Evolutionary conservation across 345 rosid genomes (phyloP).

Genomic region (Arabis alpina): DNA sequence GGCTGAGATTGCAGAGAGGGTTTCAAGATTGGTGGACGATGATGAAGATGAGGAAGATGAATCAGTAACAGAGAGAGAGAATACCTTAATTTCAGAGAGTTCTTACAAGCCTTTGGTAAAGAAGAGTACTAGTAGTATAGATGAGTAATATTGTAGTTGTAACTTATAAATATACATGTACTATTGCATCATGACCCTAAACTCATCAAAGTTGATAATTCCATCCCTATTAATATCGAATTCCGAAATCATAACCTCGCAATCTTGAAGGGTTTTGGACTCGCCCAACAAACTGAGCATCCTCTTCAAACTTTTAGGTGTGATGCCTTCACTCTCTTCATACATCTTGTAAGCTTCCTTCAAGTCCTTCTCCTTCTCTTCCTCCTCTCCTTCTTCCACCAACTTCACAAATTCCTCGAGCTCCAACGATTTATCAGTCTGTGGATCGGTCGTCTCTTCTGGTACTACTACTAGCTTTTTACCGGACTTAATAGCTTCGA

Average conservation of each 20-base stretch:
- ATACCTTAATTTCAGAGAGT: conserved; percentile 56
- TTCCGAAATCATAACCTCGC: conserved; percentile 56
- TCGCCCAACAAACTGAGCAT: conserved; percentile 62
- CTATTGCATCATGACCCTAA: conserved; percentile 61
- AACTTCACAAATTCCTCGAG: conserved; percentile 58
- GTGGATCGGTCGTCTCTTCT: conserved; percentile 33
- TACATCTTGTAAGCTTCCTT: conserved; percentile 63
- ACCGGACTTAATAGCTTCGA: conserved; percentile 47
- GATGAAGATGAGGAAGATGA: conserved; percentile 47
- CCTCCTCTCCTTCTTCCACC: conserved; percentile 54
- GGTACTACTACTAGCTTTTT: conserved; percentile 31
- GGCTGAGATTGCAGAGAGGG: conserved; percentile 71
- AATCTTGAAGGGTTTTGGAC: conserved; percentile 50
- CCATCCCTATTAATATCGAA: conserved; percentile 72
- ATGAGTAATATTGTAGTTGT: not conserved
- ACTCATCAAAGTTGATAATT: conserved; percentile 65
- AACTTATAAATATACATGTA: not conserved
- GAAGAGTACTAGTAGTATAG: conserved; percentile 16
- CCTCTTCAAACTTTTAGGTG: conserved; percentile 58
- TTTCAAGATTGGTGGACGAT: conserved; percentile 64
- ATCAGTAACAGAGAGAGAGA: conserved; percentile 50
- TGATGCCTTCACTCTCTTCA: conserved; percentile 60
- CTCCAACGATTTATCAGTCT: conserved; percentile 55
- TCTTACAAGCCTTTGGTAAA: conserved; percentile 71
- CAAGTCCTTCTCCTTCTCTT: conserved; percentile 53